Evolutionary conservation across 495 filamentous ascomycete species (phyloP).

Genomic region (Cetradonia linearis): DNA sequence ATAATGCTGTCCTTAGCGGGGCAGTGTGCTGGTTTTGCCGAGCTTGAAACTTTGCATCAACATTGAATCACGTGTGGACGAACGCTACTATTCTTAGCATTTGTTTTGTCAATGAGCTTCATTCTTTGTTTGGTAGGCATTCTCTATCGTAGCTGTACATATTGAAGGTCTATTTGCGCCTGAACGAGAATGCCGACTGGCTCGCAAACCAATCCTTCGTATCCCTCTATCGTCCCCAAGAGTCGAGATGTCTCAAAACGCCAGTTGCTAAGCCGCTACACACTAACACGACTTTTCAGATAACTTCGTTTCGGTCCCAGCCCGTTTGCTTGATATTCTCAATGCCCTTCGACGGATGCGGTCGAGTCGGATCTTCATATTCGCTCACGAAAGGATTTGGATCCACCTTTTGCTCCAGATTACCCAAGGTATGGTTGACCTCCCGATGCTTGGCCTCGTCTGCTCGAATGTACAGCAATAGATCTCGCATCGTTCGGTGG

Average conservation of each 20-base stretch:
- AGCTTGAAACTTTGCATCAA: constrained; percentile 11
- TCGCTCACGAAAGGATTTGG: constrained; percentile 80
- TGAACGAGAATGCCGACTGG: constrained; percentile 2
- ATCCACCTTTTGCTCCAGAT: constrained; percentile 69
- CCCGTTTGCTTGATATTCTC: constrained; percentile 57
- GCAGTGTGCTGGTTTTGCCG: not conserved
- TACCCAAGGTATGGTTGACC: constrained; percentile 90
- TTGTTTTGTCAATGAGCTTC: not conserved
- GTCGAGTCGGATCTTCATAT: constrained; percentile 54
- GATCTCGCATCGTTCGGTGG: constrained; percentile 69
- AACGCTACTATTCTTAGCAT: not conserved
- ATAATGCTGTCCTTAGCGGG: constrained; percentile 5
- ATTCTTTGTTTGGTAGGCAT: not conserved
- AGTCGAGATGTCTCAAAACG: constrained; percentile 23
- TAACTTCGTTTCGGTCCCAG: constrained; percentile 76
- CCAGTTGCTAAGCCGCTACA: constrained; percentile 21
- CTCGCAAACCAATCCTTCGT: not conserved
- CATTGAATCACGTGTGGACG: constrained; percentile 5
- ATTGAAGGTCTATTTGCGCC: not conserved
- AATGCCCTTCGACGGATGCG: constrained; percentile 62
- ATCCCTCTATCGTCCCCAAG: constrained; percentile 9
- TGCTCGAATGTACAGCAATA: constrained; percentile 79
- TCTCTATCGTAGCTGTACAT: not conserved
- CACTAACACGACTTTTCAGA: constrained; percentile 36
- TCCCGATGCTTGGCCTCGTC: constrained; percentile 97